phyloP scores from a whole-genome alignment of 2,329 filamentous ascomycete species.

The Phialemoniopsis sp. region DNA sequence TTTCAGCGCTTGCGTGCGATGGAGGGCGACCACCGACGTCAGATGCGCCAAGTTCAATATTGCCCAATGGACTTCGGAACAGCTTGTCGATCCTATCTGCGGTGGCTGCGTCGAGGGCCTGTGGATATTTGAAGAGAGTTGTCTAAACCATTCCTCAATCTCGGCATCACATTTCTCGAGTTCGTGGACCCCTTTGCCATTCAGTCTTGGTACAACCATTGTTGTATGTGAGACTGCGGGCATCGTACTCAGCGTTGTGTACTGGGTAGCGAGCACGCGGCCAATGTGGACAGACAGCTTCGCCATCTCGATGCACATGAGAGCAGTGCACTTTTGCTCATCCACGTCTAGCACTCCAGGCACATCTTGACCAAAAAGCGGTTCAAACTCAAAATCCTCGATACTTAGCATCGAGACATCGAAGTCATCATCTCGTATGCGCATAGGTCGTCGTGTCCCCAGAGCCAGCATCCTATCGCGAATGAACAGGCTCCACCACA shows the following conservation, averaged over 20 bases:
- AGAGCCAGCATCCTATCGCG: slow-evolving; percentile 63
- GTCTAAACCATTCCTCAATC: background rate
- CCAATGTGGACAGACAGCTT: slow-evolving; percentile 63
- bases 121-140: background rate
- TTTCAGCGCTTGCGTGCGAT: no score
- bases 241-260: slow-evolving; percentile 21
- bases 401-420: slow-evolving; percentile 63
- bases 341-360: background rate
- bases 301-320: slow-evolving; percentile 64
- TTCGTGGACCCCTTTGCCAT: background rate
- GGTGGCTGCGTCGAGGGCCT: no score
- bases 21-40: no score
- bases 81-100: no score
- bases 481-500: slow-evolving; percentile 70
- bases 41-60: no score
- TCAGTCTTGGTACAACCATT: slow-evolving; percentile 1
- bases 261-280: slow-evolving; percentile 61
- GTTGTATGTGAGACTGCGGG: background rate
- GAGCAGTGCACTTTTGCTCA: background rate
- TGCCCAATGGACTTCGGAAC: no score
- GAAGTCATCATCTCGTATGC: slow-evolving; percentile 63
- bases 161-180: slow-evolving; percentile 1
- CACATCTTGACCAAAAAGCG: background rate
- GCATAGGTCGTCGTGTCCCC: slow-evolving; percentile 63
- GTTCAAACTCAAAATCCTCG: slow-evolving; percentile 54